These are phyloP conservation scores for Ilex paraguariensis DNA, from an alignment of 305 asterid species.

Conservation along the genomic window DNA sequence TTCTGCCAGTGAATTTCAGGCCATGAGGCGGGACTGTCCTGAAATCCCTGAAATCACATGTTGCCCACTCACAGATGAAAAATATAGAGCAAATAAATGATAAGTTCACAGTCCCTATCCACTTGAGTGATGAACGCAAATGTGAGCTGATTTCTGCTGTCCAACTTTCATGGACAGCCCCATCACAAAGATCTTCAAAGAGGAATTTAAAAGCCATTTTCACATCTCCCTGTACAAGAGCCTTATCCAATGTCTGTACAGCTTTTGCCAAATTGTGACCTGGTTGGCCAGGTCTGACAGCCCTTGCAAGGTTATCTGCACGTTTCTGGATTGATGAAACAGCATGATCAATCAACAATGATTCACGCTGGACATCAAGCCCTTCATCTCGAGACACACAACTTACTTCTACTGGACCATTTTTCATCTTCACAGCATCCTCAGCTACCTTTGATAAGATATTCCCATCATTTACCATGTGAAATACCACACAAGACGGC, in stretches of 20 bases:
- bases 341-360: constrained; percentile 52
- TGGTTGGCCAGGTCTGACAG: constrained; percentile 64
- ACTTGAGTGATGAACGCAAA: constrained; percentile 73
- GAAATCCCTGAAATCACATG: constrained; percentile 88
- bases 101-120: constrained; percentile 51
- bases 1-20: constrained; percentile 78
- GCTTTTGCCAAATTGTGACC: constrained; percentile 78
- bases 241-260: constrained; percentile 68
- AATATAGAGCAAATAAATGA: constrained; percentile 73
- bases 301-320: constrained; percentile 70
- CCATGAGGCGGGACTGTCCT: constrained; percentile 65
- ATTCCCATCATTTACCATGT: constrained; percentile 67
- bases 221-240: constrained; percentile 79
- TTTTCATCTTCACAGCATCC: constrained; percentile 61
- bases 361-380: constrained; percentile 55
- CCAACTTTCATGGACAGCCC: constrained; percentile 77
- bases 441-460: constrained; percentile 62
- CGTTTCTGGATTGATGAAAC: constrained; percentile 80
- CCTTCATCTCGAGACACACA: constrained; percentile 49
- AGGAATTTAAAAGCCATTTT: constrained; percentile 56
- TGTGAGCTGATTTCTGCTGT: constrained; percentile 72
- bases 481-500: constrained; percentile 60
- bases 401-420: constrained; percentile 46
- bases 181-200: constrained; percentile 71
- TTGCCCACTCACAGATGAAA: constrained; percentile 97